Evolutionary conservation across 2,329 filamentous ascomycete species (phyloP).

Genomic region (Lachnellula arida): DNA sequence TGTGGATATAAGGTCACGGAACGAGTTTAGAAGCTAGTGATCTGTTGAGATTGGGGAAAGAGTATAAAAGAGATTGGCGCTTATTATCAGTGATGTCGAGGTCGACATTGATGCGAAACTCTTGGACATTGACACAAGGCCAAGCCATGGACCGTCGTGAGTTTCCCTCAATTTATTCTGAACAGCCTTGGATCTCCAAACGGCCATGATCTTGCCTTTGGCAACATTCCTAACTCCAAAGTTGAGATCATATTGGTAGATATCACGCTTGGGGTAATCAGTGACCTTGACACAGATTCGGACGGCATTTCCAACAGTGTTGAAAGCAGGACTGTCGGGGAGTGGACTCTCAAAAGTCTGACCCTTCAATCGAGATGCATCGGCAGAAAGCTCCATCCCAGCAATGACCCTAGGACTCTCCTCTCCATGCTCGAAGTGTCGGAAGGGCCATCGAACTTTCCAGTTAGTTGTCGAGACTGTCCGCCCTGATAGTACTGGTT

Average conservation of each 20-base stretch:
- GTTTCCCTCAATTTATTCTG: slow-evolving; percentile 48
- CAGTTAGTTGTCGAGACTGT: not conserved
- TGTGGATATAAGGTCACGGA: no score
- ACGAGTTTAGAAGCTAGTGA: no score
- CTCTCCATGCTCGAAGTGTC: slow-evolving; percentile 6
- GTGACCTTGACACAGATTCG: slow-evolving; percentile 56
- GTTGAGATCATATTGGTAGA: slow-evolving; percentile 78
- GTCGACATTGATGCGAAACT: slow-evolving; percentile 59
- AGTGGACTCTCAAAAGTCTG: slow-evolving; percentile 17
- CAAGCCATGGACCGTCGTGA: slow-evolving; percentile 50
- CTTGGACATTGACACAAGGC: slow-evolving; percentile 39
- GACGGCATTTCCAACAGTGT: slow-evolving; percentile 51
- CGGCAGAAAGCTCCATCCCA: not conserved
- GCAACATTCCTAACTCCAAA: slow-evolving; percentile 62
- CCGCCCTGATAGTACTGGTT: no score
- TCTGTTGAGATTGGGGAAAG: no score
- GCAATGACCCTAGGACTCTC: slow-evolving; percentile 18
- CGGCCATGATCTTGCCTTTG: slow-evolving; percentile 62
- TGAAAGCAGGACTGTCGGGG: slow-evolving; percentile 51
- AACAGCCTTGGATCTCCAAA: slow-evolving; percentile 65
- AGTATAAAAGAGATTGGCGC: no score
- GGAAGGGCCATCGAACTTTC: not conserved
- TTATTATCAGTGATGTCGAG: no score
- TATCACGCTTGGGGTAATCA: slow-evolving; percentile 52
- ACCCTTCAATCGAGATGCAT: not conserved